These are phyloP conservation scores for Lagenidium giganteum DNA, from an alignment of 352 stramenopile species.

Conservation along the genomic window DNA sequence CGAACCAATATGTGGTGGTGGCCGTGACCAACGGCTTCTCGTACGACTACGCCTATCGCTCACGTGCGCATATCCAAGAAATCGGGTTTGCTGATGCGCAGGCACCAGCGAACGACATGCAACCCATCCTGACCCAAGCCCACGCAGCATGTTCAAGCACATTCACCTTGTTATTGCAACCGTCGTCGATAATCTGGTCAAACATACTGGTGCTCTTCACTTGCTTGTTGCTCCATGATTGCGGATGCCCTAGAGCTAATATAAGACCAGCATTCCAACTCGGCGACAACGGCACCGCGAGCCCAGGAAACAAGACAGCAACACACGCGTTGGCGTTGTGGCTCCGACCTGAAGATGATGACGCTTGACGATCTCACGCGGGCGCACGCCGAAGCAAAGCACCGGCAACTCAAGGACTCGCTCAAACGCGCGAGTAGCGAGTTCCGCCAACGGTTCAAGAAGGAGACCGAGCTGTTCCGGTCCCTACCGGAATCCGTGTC, in stretches of 20 bases:
- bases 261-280: too few relatives aligned
- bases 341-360: conserved; percentile 15
- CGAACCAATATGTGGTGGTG: conserved; percentile 40
- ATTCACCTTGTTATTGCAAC: too few relatives aligned
- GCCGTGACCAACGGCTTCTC: conserved; percentile 33
- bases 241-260: too few relatives aligned
- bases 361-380: conserved; percentile 48
- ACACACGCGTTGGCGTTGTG: conserved; percentile 2
- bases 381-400: conserved; percentile 32
- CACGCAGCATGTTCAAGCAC: too few relatives aligned
- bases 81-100: too few relatives aligned
- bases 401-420: conserved; percentile 40
- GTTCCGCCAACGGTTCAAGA: conserved; percentile 32
- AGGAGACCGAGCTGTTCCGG: conserved; percentile 34
- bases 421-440: conserved; percentile 24
- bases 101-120: too few relatives aligned
- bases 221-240: too few relatives aligned
- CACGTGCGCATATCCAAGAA: neutral
- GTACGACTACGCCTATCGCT: conserved; percentile 33
- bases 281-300: too few relatives aligned
- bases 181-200: too few relatives aligned
- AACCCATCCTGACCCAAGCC: too few relatives aligned
- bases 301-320: conserved; percentile 20
- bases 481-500: conserved; percentile 7
- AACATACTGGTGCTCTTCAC: too few relatives aligned